Evolutionary conservation across 73 alveolate genomes (phyloP).

Genomic region (Paramecium primaurelia): DNA sequence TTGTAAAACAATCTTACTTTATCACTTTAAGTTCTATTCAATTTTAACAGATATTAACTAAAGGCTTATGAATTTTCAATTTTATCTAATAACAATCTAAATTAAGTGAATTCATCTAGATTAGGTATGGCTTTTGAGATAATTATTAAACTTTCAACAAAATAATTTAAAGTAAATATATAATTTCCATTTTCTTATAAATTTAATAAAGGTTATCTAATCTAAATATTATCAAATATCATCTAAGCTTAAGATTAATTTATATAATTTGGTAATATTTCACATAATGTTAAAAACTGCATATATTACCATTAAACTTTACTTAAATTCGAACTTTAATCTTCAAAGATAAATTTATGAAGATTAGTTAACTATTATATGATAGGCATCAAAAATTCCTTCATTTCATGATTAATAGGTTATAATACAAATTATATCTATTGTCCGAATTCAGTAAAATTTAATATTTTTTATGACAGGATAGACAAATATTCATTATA

Average conservation of each 20-base stretch:
- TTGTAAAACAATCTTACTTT: not conserved
- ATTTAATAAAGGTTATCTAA: not conserved
- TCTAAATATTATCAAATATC: not conserved
- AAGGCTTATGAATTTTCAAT: not conserved
- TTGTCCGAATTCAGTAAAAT: conserved; percentile 23
- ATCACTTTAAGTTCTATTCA: conserved; percentile 18
- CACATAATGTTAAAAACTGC: not conserved
- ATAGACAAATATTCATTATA: not conserved
- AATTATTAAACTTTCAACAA: not conserved
- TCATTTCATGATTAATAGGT: not conserved
- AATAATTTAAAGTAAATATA: not conserved
- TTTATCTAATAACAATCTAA: not conserved
- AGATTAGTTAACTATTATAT: not conserved
- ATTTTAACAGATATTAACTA: not conserved
- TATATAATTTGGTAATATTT: not conserved
- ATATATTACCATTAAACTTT: not conserved
- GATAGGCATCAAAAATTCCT: not conserved
- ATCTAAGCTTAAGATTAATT: not conserved
- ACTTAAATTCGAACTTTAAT: not conserved
- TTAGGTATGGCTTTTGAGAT: not conserved
- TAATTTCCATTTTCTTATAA: not conserved
- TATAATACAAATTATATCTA: not conserved
- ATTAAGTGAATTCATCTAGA: not conserved
- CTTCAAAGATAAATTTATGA: not conserved
- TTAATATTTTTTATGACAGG: not conserved